A percentile compares a stretch with the other conserved stretches of the same genome.
phyloP scores from a whole-genome alignment of 176 grass and related monocot species.

The Oryza meyeriana region DNA sequence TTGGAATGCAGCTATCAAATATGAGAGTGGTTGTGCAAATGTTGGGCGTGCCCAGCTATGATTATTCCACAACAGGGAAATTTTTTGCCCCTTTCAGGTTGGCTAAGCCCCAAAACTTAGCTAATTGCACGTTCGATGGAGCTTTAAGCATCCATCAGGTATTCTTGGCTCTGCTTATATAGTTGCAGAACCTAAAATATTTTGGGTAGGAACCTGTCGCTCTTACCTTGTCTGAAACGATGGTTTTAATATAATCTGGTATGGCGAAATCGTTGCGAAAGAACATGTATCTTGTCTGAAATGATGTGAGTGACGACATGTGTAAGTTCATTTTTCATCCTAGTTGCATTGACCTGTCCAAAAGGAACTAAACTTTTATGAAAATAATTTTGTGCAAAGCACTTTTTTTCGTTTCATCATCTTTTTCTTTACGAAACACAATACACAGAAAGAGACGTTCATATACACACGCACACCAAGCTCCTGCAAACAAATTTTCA shows the following conservation, averaged over 20 bases:
- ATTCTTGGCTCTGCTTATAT: not conserved
- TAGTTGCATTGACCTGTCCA: not conserved
- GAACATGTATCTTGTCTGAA: too few species aligned
- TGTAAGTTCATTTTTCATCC: not conserved
- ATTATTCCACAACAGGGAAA: not conserved
- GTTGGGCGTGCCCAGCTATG: not conserved
- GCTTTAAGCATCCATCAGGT: not conserved
- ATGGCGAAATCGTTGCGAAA: not conserved
- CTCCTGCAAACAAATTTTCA: too few species aligned
- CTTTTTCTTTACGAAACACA: not conserved
- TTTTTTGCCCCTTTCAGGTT: constrained; percentile 10
- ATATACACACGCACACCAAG: too few species aligned
- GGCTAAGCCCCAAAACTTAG: not conserved
- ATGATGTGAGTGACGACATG: too few species aligned
- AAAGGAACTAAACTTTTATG: not conserved
- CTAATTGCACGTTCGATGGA: not conserved
- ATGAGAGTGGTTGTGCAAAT: not conserved
- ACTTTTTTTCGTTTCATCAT: not conserved
- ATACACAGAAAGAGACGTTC: too few species aligned
- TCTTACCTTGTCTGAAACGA: not conserved
- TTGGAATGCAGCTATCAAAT: constrained; percentile 25
- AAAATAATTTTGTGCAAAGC: not conserved
- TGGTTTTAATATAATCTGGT: not conserved
- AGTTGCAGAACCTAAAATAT: not conserved
- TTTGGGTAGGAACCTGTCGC: not conserved